Evolutionary conservation across 805 yeast genomes (phyloP), one percentile per base, ranked within the genome.

Genomic region (Yarrowia divulgata): DNA sequence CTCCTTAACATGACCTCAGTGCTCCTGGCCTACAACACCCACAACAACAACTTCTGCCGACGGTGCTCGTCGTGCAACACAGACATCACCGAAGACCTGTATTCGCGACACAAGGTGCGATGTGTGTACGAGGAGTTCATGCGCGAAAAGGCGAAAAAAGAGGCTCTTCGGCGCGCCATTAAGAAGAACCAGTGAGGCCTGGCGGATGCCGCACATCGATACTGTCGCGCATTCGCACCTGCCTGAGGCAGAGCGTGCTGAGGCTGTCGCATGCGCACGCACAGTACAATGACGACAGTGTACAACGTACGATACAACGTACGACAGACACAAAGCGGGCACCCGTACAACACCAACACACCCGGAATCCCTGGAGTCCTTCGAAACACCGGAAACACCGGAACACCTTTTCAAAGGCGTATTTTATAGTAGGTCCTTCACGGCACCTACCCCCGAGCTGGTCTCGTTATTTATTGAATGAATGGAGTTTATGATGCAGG

Each of bases 21-120:
- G 19, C 19, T 54, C 14, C 32, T 54, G 3, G 8, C 35, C 39
- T 32, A 18, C 50, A 19, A 29, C 64, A 43, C 35, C 4, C 35
- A 58, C 50, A 34, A 34, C 66, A 45, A 10, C 52, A 13, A 45
- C 34, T 42, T 57, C 19, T 40, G 52, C 35, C 66, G 66, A 60
- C 29, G 66, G 13, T 60, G 66, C 52, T 60, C 66, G 12, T 60
- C 66, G 9, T 60, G 66, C 66, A 60, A 60, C 52, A 43, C 52
- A 1, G 66, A 60, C 52, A 60, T 60, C 42, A 45, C 50, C 1
- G 52, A 43, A 14, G 52, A 60, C 42, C 50, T 60, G 12, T 60
- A 60, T 43, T 34, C 52, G 4, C 66, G 42, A 8, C 66, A 60
- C 43, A 60, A 60, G 52, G 52, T 60, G 13, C 52, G 52, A 19